Evolutionary conservation across 2,329 filamentous ascomycete genomes (phyloP), one percentile per base, ranked within the genome.

Genomic region (Aspergillus aculeatus): DNA sequence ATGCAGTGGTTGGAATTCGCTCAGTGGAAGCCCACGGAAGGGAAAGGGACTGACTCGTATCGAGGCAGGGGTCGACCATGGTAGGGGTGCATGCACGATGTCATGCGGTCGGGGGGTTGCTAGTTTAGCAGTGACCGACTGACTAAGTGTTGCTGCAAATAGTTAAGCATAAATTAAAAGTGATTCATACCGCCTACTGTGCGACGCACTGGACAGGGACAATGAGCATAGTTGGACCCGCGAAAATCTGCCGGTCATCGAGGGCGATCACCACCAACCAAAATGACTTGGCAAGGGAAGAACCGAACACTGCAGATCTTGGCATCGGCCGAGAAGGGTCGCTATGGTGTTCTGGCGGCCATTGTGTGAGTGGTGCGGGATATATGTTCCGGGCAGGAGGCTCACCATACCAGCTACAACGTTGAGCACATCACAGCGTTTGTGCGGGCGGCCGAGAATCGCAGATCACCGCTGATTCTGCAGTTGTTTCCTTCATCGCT

Each of bases 301-400:
- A 64, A 58, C 29, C 16, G 5, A 29, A 66, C 64, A 12, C 29
- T 57, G 6, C 59, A 61, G 23, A 66, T 67, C 10, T 41, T 66
- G 19, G 48, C 53, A 0, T 60, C 56, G 5, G 64, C 64, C 11
- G 66, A 63, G 54, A 57, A 61, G 32, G 62, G 60, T n/a, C 47
- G 56, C 10, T 66, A 64, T 44, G 65, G 62, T 23, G 63, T 63
- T 16, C 32, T 67, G 29, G 65, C 65, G 35, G 62, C 65, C 12
- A 67, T 64, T n/a, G 63, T 61, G 65, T 66, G 47, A 61, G 62
- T 56, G 0, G 41, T 23, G 41, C 32, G 6, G 12, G 16, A 26
- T 4, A 14, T 14, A 19, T 12, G 2, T 44, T 9, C 6, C 24
- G 23, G 4, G n/a, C 5, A 16, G 12, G 23, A 21, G 11, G 10